Evolutionary conservation across 257 asterid genomes (phyloP), one percentile per base, ranked within the genome.

Genomic region (Nicotiana tomentosiformis): DNA sequence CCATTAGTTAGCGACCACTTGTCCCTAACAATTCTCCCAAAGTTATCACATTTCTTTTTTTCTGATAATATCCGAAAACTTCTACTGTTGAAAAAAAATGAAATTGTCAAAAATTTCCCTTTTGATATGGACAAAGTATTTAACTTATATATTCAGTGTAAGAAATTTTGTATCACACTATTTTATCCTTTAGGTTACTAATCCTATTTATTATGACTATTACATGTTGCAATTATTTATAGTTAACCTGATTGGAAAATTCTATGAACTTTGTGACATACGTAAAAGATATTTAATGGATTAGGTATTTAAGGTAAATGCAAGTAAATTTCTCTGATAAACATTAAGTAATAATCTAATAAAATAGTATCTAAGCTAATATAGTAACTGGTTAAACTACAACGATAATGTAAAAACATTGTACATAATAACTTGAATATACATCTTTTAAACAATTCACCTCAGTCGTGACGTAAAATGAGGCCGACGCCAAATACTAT

Each of bases 401-500:
- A 56, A 7, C 20, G 1, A 56, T 5, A 4, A 56, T 15, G 20
- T 16, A 56, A 56, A 56, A 56, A 56, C 2, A 17, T 56, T 56
- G 9, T 18, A 56, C 61, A 15, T 9, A 56, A 56, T 56, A 56
- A 5, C 30, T 57, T 23, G 53, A 37, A 56, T 56, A 56, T 4
- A 0, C 14, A 51, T 65, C 69, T 26, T 64, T 33, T 29, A 29
- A 65, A 30, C 46, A 12, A 11, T 64, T 64, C 39, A 26, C 16
- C 37, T 64, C 37, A 62, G 7, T 26, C 37, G 26, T 26, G 88
- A 84, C 83, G 18, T 67, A 82, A 80, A 66, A 20, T 18, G 74
- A 64, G 91, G 97, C 83, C 96, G 91, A 93, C 95, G 35, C 35
- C 35, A 4, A 32, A 32, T 32, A 32, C 35, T 3, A 32, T 0